Evolutionary conservation across 2,329 filamentous ascomycete species (phyloP), one percentile per base, ranked within the genome.

Genomic region (Trichoderma harzianum): DNA sequence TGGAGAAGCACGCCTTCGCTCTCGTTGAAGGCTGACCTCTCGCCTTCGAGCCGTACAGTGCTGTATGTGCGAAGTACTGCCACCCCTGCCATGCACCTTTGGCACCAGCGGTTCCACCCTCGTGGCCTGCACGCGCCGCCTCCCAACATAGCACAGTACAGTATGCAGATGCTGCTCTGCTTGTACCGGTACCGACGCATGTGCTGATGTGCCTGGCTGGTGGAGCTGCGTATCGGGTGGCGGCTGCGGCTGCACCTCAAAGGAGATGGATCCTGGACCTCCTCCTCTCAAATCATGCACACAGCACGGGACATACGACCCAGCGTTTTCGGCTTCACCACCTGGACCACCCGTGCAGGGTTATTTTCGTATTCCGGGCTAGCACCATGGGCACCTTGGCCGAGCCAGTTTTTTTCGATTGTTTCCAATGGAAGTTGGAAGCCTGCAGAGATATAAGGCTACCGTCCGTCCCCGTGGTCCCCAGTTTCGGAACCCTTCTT

Each of bases 341-440:
- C 67, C 67, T 62, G 36, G 68, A 18, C 30, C 70, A 30, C 53
- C 32, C 51, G 65, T 69, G 72, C 72, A 74, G 70, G 73, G 73
- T 73, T 68, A 58, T 62, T 74, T 72, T 75, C 74, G 74, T 75
- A 74, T 75, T 74, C 55, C 21, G 66, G 58, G 66, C 64, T 55
- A 68, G 70, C 32, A 72, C 32, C 47, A 55, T 72, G 70, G 47
- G 47, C 43, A 58, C 47, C 62, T 57, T 39, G 62, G 69, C 16
- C 34, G n/a, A 39, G 43, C 39, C 55, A 32, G 55, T 30, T 61
- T 58, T 26, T 18, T 69, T 43, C 60, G 51, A 62, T 61, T 62
- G 67, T 47, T 62, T 53, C 57, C 6, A 69, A 53, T 62, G 67
- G 57, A 69, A 58, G 21, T 24, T 67, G 67, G 57, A 69, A 53